Base-by-base conservation (phyloP, 1,284 basidiomycete species). In the Malassezia restricta region DNA sequence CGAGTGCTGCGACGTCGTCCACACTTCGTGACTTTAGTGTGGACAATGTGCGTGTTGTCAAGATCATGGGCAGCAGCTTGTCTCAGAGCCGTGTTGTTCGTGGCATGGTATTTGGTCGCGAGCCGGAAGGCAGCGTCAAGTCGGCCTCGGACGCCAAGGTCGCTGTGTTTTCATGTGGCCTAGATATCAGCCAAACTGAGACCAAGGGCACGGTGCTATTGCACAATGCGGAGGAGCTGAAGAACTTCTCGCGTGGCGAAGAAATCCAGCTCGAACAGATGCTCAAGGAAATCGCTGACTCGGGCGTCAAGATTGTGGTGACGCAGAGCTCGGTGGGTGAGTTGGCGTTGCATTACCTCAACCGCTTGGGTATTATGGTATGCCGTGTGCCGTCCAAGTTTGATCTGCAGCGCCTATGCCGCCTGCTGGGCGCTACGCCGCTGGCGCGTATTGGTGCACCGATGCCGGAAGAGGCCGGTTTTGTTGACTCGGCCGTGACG, bases 381-480 rank as follows among this genome's bases (percentile, higher is more conserved):
- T 81, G 98, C 77, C 96, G 96, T 76, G 87, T 98, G 31, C 81
- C 94, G 55, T 95, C 89, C 74, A 99, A 99, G 75, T 99, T 99
- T 75, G 92, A 99, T 62, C 82, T 99, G 15, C 84, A 91, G 43
- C 80, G 94, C 3, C 78, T 96, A 31, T 94, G 89, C 75, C 85
- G 91, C 55, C 89, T 99, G 63, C 86, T 92, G 56, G 88, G 89
- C 57, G 94, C 94, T 8, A 95, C 90, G 1, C 91, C 94, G 4
- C 82, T 99, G 44, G 92, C 94, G 5, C 84, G 94, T 41, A 80
- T 98, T 54, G 94, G 94, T 51, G 87, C 91, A 0, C 92, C 94
- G 2, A 92, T 88, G 15, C 82, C 90, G 0, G 94, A 99, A 75
- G 94, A 99, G 77, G 89, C 88, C 6, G 94, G 94, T 33, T 84